Conservation (phyloP, 306 rosid species). For the Argentina anserina region DNA sequence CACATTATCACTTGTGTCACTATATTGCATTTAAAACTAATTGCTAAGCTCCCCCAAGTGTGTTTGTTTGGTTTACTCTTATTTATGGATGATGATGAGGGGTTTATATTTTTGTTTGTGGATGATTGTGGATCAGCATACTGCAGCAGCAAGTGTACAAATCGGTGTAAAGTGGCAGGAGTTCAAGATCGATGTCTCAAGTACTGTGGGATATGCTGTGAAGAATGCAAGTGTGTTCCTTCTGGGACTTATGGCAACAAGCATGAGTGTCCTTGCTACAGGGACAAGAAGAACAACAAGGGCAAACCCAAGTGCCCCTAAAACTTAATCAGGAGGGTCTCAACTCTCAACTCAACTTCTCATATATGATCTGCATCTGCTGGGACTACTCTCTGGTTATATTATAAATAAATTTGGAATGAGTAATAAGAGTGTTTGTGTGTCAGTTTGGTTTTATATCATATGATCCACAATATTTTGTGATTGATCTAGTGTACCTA, state of each 20-base stretch:
- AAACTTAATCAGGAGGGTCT: conserved; percentile 14
- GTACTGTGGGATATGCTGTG: conserved; percentile 68
- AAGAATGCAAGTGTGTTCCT: conserved; percentile 73
- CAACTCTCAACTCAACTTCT: conserved; percentile 14
- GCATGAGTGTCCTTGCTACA: conserved; percentile 76
- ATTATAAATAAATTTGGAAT: neutral
- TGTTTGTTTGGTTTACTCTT: neutral
- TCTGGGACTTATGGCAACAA: conserved; percentile 78
- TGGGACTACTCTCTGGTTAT: neutral
- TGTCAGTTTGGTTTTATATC: neutral
- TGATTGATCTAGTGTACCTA: neutral
- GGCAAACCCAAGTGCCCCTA: conserved; percentile 74
- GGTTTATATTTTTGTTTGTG: neutral
- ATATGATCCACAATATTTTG: neutral
- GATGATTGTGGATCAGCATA: conserved; percentile 9
- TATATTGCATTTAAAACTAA: neutral
- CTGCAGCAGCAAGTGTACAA: conserved; percentile 48
- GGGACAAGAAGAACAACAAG: conserved; percentile 55
- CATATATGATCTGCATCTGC: neutral
- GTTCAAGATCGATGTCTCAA: conserved; percentile 57
- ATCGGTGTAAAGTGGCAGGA: conserved; percentile 54
- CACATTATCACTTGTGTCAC: neutral
- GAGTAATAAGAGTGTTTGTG: neutral
- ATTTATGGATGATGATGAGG: neutral
- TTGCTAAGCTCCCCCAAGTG: neutral